Base-by-base conservation (phyloP, 2,329 filamentous ascomycete species). In the Esteya vermicola region DNA sequence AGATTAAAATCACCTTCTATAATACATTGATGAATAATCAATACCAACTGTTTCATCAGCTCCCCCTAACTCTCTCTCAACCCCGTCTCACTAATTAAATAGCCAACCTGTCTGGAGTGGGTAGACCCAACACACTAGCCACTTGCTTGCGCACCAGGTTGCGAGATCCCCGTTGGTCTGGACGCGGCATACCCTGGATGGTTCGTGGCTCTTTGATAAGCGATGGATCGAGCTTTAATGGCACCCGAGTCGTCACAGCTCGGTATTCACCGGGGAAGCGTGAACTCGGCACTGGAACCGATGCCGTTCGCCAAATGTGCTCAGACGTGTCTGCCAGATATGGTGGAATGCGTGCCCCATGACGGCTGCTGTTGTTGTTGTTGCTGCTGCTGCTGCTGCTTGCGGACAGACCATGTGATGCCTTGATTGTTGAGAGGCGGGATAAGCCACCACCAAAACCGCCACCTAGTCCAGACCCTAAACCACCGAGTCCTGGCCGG, bases 131-230 rank as follows among this genome's bases (percentile, higher is more conserved):
- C 54, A 57, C 57, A 41, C 54, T 57, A 14, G 55, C 52, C 20
- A 76, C 72, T 50, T 75, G 71, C 52, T 76, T 76, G 47, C 72
- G 57, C 39, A 69, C 51, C 36, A 76, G 57, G 22, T 67, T 67
- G 30, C 63, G 62, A 8, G 60, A 60, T 25, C 66, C 57, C n/a
- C 64, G 63, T 41, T 67, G 64, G 43, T 73, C 70, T 16, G 70
- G 66, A 26, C 73, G 63, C 20, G 86, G 86, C n/a, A 86, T 78
- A 27, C 88, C 88, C 56, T 93, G 85, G 30, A 94, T 89, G 46
- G 84, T 78, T 43, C 88, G 74, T 23, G 88, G 88, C 59, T 95
- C 88, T 56, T 85, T 85, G 85, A 96, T 94, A 35, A 95, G 65
- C 13, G 77, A 73, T 4, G 80, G 72, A 52, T 98, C 91, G 9